These are phyloP conservation scores for Trichoderma asperellum DNA, from an alignment of 2,329 filamentous ascomycete species.

Conservation along the genomic window DNA sequence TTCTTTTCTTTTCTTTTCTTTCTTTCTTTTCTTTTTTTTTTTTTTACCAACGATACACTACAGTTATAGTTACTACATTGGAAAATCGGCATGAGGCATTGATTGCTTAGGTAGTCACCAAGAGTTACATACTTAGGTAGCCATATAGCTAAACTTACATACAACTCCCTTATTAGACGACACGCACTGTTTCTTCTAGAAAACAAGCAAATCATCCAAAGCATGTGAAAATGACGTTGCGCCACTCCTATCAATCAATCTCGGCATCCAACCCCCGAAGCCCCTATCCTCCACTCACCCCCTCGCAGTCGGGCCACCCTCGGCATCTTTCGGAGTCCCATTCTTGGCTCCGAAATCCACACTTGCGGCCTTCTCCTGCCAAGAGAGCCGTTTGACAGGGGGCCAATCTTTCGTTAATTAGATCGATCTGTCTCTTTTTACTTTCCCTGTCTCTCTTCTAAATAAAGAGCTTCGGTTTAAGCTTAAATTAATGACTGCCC, in stretches of 20 bases:
- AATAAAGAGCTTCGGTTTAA: background rate
- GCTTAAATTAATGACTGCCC: background rate
- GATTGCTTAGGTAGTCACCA: too few relatives aligned
- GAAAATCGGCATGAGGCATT: too few relatives aligned
- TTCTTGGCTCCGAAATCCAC: background rate
- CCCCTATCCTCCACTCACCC: background rate
- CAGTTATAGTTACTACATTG: too few relatives aligned
- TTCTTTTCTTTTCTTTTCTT: too few relatives aligned
- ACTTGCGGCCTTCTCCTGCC: background rate
- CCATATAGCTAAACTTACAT: background rate
- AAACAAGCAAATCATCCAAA: background rate
- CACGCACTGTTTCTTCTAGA: background rate
- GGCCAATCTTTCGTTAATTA: background rate
- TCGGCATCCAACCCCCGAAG: background rate
- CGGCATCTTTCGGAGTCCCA: constrained; percentile 1
- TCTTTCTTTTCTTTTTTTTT: too few relatives aligned
- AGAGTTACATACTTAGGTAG: too few relatives aligned
- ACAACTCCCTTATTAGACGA: background rate
- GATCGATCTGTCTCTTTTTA: background rate
- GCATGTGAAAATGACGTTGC: background rate
- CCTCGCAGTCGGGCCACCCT: background rate
- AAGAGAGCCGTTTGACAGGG: background rate
- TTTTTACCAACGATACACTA: background rate
- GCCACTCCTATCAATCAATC: background rate
- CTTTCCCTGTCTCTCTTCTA: background rate